Evolutionary conservation across 257 asterid species (phyloP), one percentile per base, ranked within the genome.

Genomic region (Solanum lycopersicoides): DNA sequence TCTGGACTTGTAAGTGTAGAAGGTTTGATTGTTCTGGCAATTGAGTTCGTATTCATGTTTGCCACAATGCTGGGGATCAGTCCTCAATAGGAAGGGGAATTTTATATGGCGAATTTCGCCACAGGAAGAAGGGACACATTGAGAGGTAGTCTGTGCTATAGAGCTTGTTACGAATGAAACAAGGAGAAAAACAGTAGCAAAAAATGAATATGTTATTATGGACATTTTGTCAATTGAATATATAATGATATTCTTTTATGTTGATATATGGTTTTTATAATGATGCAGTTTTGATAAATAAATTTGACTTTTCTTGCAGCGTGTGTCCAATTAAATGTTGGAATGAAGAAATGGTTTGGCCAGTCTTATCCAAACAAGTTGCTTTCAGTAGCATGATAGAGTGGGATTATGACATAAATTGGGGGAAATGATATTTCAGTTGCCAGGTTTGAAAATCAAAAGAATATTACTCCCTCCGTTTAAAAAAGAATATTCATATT

Each of bases 71-170:
- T 28, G 14, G 2, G 95, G 95, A 73, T 92, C 94, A 8, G 71
- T 37, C 65, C 86, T 91, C 63, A 94, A 87, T 7, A 95, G 83
- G 34, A 93, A 94, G 14, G 96, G 98, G 88, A 85, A 93, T 89
- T 82, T 91, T 56, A 95, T 92, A 85, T 83, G 74, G 72, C 2
- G 42, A 23, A 91, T 69, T 9, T 87, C 66, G 20, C 98, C 96
- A 76, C 98, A 93, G 2, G 88, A 92, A 66, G 98, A 93, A 50
- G 83, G 63, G 83, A 77, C 47, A 88, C 96, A 93, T 18, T 18
- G 65, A 56, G 65, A 18, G 50, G 42, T 83, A 42, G 59, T 89
- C 89, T 87, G 89, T 25, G 94, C 93, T 91, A 45, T 69, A 90
- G 89, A 88, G 39, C 34, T 72, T 16, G 82, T 53, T 41, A 77